Evolutionary conservation across 192 early-diverging fungal species (phyloP), one percentile per base, ranked within the genome.

Genomic region (Allomyces arbusculus): DNA sequence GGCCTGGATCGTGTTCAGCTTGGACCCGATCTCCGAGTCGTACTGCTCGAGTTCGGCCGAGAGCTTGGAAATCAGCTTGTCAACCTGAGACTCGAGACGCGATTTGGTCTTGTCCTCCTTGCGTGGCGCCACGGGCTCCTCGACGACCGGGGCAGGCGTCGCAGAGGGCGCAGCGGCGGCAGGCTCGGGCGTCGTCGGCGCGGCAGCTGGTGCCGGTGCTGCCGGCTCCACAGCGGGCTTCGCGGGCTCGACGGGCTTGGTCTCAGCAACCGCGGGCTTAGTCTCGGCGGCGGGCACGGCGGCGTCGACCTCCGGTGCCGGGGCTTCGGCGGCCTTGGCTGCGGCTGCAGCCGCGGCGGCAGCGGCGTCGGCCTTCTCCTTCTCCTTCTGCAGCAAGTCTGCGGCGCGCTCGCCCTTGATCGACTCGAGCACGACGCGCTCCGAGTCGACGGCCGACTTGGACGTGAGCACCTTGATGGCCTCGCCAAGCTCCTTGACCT

Each of bases 1-100:
- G 25, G 87, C 80, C 67, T 80, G 76, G 67, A 89, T 79, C 14
- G 80, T 70, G 67, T 86, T 83, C 61, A 89, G 75, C 63, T 74
- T 82, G 61, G 76, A 78, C 14, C 85, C 85, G 64, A 82, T 77
- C 68, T 84, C 84, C 1, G 71, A 70, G 66, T 87, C 86, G 64
- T 80, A 78, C 44, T 84, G 80, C 61, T 79, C 70, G 16, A 90
- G 65, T 67, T 91, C 89, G 61, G 76, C 75, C 66, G 89, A 87
- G 24, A 91, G 78, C 66, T 80, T 81, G 62, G 71, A 68, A 66
- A 91, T 80, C 88, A 91, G 89, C 76, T 88, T 89, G 71, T 90
- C 86, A 10, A 91, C 77, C 23, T 82, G 82, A 55, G 75, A 74
- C 12, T 84, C 80, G 66, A 91, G 75, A 25, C 80, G 74, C 50